A percentile compares a stretch with the other conserved stretches of the same genome.
These are phyloP conservation scores for Clonostachys byssicola DNA, from an alignment of 2,329 filamentous ascomycete genomes.

Conservation along the genomic window DNA sequence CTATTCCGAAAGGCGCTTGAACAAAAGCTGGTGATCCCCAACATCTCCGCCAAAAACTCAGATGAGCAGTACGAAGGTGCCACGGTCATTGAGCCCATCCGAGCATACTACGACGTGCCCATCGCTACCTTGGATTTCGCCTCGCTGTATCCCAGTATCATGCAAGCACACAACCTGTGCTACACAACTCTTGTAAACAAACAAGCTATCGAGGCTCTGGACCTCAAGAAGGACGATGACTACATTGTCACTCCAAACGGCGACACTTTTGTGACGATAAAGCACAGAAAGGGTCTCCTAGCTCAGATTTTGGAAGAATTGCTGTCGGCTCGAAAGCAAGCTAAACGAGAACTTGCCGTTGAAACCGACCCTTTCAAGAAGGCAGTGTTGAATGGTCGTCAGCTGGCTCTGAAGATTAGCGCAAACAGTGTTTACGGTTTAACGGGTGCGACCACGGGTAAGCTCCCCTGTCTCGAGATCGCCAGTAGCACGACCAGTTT, in stretches of 20 bases:
- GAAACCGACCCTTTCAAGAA: slow-evolving; percentile 98
- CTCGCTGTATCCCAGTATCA: slow-evolving; percentile 97
- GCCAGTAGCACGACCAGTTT: slow-evolving; percentile 97
- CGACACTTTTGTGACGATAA: slow-evolving; percentile 85
- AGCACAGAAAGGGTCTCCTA: slow-evolving; percentile 85
- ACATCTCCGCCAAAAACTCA: slow-evolving; percentile 63
- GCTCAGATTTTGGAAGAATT: slow-evolving; percentile 96
- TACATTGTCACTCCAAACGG: slow-evolving; percentile 96
- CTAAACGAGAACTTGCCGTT: slow-evolving; percentile 81
- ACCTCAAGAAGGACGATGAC: slow-evolving; percentile 82
- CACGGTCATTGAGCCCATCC: slow-evolving; percentile 92
- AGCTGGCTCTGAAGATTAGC: slow-evolving; percentile 91
- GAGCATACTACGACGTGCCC: slow-evolving; percentile 91
- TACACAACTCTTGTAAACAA: slow-evolving; percentile 86
- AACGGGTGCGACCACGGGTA: slow-evolving; percentile 93
- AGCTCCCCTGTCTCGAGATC: slow-evolving; percentile 90
- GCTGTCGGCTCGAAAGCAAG: slow-evolving; percentile 85
- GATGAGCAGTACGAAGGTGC: slow-evolving; percentile 97
- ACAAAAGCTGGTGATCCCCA: slow-evolving; percentile 91
- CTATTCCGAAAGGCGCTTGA: slow-evolving; percentile 92
- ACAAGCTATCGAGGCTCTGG: slow-evolving; percentile 68
- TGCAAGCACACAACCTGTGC: slow-evolving; percentile 97
- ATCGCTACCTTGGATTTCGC: slow-evolving; percentile 98
- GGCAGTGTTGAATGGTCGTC: slow-evolving; percentile 94
- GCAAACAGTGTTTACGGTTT: slow-evolving; percentile 98